Evolutionary conservation across 225 moss, liverwort and hornwort genomes (phyloP).

Genomic region (Pseudisothecium myosuroides): DNA sequence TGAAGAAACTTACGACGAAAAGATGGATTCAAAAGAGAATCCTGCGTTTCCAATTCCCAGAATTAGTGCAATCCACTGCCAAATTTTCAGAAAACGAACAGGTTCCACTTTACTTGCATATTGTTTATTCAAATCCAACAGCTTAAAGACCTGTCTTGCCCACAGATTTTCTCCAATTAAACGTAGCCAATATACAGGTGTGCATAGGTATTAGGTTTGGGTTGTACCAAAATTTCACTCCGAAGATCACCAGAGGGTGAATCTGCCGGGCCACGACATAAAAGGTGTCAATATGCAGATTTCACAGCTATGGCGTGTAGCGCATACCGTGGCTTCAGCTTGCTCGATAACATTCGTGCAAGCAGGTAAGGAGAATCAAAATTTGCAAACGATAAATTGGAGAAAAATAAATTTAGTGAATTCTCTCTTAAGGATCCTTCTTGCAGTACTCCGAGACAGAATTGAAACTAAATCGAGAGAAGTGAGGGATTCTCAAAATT

Average conservation of each 20-base stretch:
- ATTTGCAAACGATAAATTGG: background rate
- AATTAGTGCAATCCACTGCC: background rate
- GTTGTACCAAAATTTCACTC: background rate
- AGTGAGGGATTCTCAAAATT: background rate
- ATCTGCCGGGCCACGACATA: background rate
- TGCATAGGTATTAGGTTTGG: background rate
- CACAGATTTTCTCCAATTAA: background rate
- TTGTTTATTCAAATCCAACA: background rate
- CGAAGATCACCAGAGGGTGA: background rate
- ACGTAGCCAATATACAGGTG: background rate
- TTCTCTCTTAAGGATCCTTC: background rate
- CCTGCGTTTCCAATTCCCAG: background rate
- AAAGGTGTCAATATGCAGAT: background rate
- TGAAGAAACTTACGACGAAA: background rate
- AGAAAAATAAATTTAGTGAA: background rate
- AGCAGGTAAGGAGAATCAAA: background rate
- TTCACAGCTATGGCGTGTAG: background rate
- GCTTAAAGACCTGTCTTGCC: background rate
- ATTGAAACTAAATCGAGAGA: background rate
- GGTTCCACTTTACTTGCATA: background rate
- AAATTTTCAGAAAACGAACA: background rate
- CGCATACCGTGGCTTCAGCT: background rate
- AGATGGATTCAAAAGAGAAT: slow-evolving; percentile 1
- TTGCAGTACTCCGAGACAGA: background rate
- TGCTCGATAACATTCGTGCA: background rate